Evolutionary conservation across 495 filamentous ascomycete genomes (phyloP).

Genomic region (Podospora fimiseda): DNA sequence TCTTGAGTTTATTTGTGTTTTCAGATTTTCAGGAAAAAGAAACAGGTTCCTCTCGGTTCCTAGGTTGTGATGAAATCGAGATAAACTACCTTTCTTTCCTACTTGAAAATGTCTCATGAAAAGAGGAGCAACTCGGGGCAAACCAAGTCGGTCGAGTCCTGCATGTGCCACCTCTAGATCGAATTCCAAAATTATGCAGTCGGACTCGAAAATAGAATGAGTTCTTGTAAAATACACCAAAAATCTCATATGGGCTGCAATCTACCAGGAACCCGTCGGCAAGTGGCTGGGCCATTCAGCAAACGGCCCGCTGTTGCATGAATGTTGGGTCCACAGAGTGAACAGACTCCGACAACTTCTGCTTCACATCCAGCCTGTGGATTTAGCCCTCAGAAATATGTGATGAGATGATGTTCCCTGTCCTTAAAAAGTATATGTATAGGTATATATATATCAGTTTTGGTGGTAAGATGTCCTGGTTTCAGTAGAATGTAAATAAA

Average conservation of each 20-base stretch:
- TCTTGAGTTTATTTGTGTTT: too few species aligned
- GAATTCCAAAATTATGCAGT: not conserved
- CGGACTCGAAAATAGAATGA: constrained; percentile 2
- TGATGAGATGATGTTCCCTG: too few species aligned
- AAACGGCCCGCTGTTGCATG: constrained; percentile 14
- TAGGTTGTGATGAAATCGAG: too few species aligned
- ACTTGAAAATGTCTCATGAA: too few species aligned
- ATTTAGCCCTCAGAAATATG: constrained; percentile 12
- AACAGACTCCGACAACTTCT: constrained; percentile 18
- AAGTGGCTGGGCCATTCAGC: constrained; percentile 4
- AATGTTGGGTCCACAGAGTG: constrained; percentile 12
- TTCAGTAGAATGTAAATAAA: too few species aligned
- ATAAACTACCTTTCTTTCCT: too few species aligned
- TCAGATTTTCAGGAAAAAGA: too few species aligned
- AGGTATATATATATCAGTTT: too few species aligned
- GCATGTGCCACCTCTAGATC: not conserved
- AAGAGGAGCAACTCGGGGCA: not conserved
- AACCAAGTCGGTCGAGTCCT: not conserved
- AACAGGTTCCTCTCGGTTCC: too few species aligned
- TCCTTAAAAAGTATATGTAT: too few species aligned
- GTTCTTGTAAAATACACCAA: not conserved
- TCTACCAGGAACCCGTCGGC: not conserved
- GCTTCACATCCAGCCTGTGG: constrained; percentile 14
- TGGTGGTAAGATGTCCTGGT: too few species aligned
- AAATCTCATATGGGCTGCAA: not conserved